Conservation (phyloP, 345 rosid genomes). For the Eucalyptus sp. region DNA sequence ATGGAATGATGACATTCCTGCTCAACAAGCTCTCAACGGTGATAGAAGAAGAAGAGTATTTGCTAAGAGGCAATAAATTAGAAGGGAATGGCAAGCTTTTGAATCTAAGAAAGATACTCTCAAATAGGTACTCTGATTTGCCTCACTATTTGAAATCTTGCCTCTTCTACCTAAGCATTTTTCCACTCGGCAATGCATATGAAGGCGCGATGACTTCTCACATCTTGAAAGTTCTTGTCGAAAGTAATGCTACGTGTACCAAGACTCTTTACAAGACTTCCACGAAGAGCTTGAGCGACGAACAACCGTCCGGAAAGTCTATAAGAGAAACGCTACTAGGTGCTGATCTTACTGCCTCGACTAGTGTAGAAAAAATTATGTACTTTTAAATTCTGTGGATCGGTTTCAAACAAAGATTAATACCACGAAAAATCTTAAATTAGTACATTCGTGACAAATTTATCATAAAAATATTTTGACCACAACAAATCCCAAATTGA, state of each 20-base stretch:
- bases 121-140: not conserved
- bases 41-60: not conserved
- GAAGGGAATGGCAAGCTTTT: not conserved
- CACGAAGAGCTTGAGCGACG: not conserved
- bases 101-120: not conserved
- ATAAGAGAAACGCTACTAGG: not conserved
- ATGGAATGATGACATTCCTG: not conserved
- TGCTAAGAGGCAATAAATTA: not conserved
- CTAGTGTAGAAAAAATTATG: not conserved
- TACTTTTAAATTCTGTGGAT: not conserved
- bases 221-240: not conserved
- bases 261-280: not conserved
- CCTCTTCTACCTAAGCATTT: not conserved
- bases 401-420: not conserved
- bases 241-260: not conserved
- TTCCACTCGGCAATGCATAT: not conserved
- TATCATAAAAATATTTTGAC: too few species aligned
- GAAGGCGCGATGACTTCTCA: not conserved
- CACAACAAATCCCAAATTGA: too few species aligned
- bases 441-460: too few species aligned
- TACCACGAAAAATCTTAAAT: rapidly evolving
- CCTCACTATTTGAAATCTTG: not conserved
- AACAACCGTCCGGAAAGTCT: not conserved
- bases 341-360: not conserved
- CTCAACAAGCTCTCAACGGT: not conserved